Base-by-base conservation (phyloP, 2,329 filamentous ascomycete genomes). In the Calonectria pseudoreteaudii region DNA sequence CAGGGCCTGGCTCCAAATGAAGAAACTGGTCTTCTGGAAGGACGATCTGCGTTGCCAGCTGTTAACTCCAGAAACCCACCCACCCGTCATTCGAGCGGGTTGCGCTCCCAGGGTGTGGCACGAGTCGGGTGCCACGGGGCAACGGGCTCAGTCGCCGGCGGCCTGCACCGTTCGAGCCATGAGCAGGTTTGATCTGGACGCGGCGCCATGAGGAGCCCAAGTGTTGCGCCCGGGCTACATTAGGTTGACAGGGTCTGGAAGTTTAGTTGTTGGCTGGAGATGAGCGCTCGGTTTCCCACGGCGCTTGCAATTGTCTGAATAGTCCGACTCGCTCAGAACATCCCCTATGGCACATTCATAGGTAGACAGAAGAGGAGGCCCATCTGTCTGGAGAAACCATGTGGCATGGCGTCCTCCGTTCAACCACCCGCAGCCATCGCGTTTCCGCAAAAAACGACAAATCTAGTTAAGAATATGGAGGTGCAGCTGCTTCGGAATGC, bases 21-120 rank as follows among this genome's bases (percentile, higher is more conserved):
- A 73, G 74, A 67, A 75, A 76, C 66, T 70, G 74, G 78, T 68
- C 76, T 82, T 81, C 81, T 82, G 74, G 77, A 81, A 81, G 77
- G 70, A 74, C 65, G 72, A 78, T 76, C 74, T 76, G 74, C 79
- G 56, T 56, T 75, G 71, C 75, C 72, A 78, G 60, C 60, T 52
- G 70, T 75, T 75, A 70, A 72, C 71, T 74, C 49, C 72, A 70
- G 68, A 58, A 74, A 62, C 69, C 75, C 60, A 65, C 34, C 65
- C 58, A 73, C 36, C 64, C 62, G 73, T 80, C 70, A 66, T 77
- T 75, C 73, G 71, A 70, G 60, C 70, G 79, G 79, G 52, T 76
- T 68, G 72, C 36, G 70, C 75, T 78, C 72, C 77, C 74, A 75
- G 71, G 23, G 52, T 67, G 77, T 75, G 71, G 75, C 72, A 77